These are phyloP conservation scores for Gynochthodes officinalis DNA, from an alignment of 257 asterid genomes.

Conservation along the genomic window DNA sequence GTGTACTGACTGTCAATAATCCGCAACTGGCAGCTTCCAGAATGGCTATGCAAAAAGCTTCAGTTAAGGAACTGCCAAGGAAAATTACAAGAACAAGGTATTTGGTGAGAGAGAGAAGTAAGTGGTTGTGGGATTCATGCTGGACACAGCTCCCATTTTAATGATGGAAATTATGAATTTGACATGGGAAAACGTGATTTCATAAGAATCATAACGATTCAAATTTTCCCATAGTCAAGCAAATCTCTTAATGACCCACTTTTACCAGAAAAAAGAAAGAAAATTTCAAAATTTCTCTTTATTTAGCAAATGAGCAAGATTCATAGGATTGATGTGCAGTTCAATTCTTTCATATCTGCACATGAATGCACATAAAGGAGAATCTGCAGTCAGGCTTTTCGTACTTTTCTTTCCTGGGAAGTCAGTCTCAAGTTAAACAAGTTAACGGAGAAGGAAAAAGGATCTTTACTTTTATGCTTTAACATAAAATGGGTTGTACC, in stretches of 20 bases:
- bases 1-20: constrained; percentile 94
- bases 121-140: neutral
- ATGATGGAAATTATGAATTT: neutral
- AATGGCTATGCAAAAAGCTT: constrained; percentile 96
- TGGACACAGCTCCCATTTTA: neutral
- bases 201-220: neutral
- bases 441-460: neutral
- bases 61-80: constrained; percentile 81
- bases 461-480: neutral
- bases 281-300: neutral
- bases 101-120: constrained; percentile 7
- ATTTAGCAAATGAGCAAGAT: neutral
- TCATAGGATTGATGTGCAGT: neutral
- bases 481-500: constrained; percentile 32
- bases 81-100: constrained; percentile 23
- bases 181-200: neutral
- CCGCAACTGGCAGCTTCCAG: constrained; percentile 99
- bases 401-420: neutral
- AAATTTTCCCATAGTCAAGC: neutral
- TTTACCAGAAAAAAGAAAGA: neutral
- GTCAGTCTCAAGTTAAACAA: neutral
- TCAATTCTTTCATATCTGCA: neutral
- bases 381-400: neutral
- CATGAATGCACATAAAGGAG: neutral
- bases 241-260: no score